Base-by-base conservation (phyloP, 768 basidiomycete genomes). In the Suillus decipiens region DNA sequence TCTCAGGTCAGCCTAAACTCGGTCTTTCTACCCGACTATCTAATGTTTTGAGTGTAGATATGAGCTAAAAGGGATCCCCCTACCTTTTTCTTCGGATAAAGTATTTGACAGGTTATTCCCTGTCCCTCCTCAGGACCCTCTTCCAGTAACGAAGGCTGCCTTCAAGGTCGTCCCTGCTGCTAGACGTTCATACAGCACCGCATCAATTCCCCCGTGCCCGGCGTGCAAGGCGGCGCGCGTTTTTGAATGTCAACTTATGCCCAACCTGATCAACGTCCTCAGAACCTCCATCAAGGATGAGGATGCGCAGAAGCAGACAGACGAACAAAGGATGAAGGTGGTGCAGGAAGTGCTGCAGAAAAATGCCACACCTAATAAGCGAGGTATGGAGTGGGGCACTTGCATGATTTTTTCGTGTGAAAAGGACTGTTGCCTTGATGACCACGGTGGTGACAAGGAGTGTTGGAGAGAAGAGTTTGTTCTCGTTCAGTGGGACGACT, bases 181-280 rank as follows among this genome's bases (percentile, higher is more conserved):
- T 43, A 84, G 82, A 67, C 81, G 86, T 48, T 76, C 77, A 0
- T 97, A 89, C 75, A 75, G 80, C 51, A 76, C 86, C 5, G 69
- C 79, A 0, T 74, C 80, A 9, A 77, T 95, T 36, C 86, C 89
- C 0, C 64, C 75, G 0, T 99, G 96, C 72, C 80, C 86, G 2
- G 70, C 76, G 15, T 99, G 96, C 77, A 77, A 80, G 42, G 80
- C 84, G 3, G 78, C 77, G 50, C 84, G 94, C 17, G 83, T 89
- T 24, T 99, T 97, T 73, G 96, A 99, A 73, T 91, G 91, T 69
- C 96, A 99, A 74, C 80, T 98, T 60, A 96, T 96, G 87, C 96
- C 96, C 2, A 93, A 95, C 71, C 78, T 98, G 59, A 95, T 98
- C 73, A 92, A 92, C 59, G 77, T 93, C 15, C 79, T 97, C 15